Evolutionary conservation across 2,329 filamentous ascomycete species (phyloP), one percentile per base, ranked within the genome.

Genomic region (Apiospora phragmitis): DNA sequence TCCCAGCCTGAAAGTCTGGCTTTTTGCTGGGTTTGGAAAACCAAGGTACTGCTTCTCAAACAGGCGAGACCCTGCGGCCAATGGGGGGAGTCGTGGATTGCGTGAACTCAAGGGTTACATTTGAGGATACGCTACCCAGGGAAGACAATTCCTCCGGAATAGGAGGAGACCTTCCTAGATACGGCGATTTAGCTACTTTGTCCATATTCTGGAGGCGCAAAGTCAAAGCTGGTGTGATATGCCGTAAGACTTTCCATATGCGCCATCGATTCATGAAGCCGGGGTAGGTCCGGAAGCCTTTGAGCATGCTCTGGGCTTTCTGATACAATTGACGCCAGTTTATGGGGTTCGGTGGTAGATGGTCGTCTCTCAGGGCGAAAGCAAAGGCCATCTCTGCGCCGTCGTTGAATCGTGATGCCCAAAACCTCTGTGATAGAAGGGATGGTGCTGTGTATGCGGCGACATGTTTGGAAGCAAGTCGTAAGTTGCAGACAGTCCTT

Each of bases 271-370:
- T 76, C 65, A 67, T 71, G 38, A 75, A 71, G 4, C 75, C 75
- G 16, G 70, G 71, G 55, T 73, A 73, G 6, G 67, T 43, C 7
- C 70, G 69, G 7, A 70, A 70, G 16, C 62, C 24, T 32, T n/a
- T 74, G 38, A 75, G 67, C 59, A 71, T 73, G n/a, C 68, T 66
- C 51, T 69, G 72, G 29, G 70, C 70, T 42, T 70, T 71, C 29
- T 73, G 43, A 59, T 76, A 76, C 2, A 76, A 32, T 26, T 69
- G 43, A 24, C 74, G 74, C 75, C 74, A 76, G 32, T 75, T 68
- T 32, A 62, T 65, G 14, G 71, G 72, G 24, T 69, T 69, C 35
- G 68, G 21, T 24, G 74, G 73, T 4, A 69, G 59, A 26, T 51
- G 68, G 45, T 67, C 65, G 7, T 62, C 70, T 26, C 71, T 45